Conservation (phyloP, 106 monocot genomes). For the Apostasia shenzhenica region DNA sequence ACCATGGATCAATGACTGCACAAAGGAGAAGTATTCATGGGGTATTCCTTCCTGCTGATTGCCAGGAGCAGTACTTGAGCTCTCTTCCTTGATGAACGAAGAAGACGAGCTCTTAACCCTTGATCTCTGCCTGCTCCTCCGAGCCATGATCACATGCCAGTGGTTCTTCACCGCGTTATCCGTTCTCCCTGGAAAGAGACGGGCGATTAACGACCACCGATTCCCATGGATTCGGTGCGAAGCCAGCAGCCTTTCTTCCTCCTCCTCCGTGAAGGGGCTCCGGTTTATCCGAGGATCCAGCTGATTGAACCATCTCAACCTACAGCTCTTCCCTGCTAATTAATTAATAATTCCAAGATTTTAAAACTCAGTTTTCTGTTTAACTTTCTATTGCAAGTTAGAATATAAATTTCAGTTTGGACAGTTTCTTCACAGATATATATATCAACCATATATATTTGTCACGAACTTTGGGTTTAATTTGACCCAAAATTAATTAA, state of each 20-base stretch:
- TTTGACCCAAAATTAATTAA: no score
- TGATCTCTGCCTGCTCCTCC: slow-evolving; percentile 47
- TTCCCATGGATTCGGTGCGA: slow-evolving; percentile 70
- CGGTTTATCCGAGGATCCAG: slow-evolving; percentile 79
- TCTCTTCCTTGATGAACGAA: not conserved
- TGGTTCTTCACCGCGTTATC: slow-evolving; percentile 92
- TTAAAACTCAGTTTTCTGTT: no score
- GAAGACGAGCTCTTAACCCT: slow-evolving; percentile 5
- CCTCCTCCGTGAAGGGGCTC: slow-evolving; percentile 72
- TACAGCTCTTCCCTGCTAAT: slow-evolving; percentile 72
- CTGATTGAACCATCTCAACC: slow-evolving; percentile 92
- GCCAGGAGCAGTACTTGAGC: not conserved
- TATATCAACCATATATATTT: no score
- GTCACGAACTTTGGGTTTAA: no score
- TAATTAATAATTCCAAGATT: no score
- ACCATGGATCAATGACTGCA: not conserved
- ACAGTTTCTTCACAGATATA: no score
- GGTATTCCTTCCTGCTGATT: not conserved
- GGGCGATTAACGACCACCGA: slow-evolving; percentile 68
- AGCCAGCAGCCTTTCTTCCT: slow-evolving; percentile 60
- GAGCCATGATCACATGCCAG: slow-evolving; percentile 87
- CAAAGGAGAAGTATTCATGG: not conserved
- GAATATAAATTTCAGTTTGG: no score
- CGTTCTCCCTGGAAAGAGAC: slow-evolving; percentile 67
- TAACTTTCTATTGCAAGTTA: no score